Evolutionary conservation across 1,284 basidiomycete genomes (phyloP), one percentile per base, ranked within the genome.

Genomic region (Phellinidium pouzarii): DNA sequence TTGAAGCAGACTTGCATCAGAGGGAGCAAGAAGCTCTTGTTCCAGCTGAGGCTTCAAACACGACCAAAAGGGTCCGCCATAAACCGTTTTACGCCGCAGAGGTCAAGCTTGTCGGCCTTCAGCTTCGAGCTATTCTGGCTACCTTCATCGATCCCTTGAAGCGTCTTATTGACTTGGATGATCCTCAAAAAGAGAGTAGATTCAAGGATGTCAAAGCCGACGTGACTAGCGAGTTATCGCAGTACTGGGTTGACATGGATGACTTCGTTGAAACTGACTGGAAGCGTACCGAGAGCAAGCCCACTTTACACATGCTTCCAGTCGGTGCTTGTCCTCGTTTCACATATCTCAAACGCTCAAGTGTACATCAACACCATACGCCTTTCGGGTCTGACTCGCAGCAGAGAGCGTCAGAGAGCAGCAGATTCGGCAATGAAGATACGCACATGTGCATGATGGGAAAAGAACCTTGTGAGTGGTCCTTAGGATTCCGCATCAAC

Each of bases 71-170:
- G 1, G 69, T 80, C 14, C 75, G 80, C 20, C 87, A 89, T 68
- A 97, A 96, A 66, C 83, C 89, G 1, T 93, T 98, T 70, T 93
- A 94, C 63, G 88, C 91, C n/a, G 88, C 87, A 29, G 93, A 97
- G 68, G 79, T 95, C 5, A 80, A 91, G 31, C 71, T 93, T 61
- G 84, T 84, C 62, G 79, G 82, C 5, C 70, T 95, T 36, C 86
- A 93, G 54, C 71, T 97, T 42, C 87, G 89, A 52, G 82, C 87
- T 3, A 67, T 97, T 56, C 72, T 86, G 7, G 92, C 91, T 0
- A 78, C 80, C 43, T 96, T 96, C 68, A 62, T 71, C 1, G 89
- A 93, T 58, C 76, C 81, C 4, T 68, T 83, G 58, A 88, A 87
- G 61, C 70, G 74, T 62, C 65, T 68, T n/a, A 73, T 82, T 11